Base-by-base conservation (phyloP, 495 filamentous ascomycete species). In the Aspergillus taichungensis region DNA sequence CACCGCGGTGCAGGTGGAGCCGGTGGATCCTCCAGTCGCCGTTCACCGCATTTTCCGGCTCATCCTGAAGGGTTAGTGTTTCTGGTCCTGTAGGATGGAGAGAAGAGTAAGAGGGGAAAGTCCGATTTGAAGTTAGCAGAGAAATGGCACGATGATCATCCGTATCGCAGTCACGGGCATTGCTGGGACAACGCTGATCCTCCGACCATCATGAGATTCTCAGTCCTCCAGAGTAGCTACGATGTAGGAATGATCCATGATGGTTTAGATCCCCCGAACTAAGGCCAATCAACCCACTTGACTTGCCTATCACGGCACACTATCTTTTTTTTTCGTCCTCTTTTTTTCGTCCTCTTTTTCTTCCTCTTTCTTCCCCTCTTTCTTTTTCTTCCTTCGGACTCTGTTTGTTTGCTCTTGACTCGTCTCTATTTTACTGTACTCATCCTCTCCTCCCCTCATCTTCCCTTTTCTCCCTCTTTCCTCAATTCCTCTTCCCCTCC, bases 311-410 rank as follows among this genome's bases (percentile, higher is more conserved):
- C 45, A 13, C 4, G 36, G 13, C 18, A 13, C 39, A 33, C 13
- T 39, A 37, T 34, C 33, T 12, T 49, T 37, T 44, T 49, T 32
- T 14, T 12, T 36, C 29, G 3, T 5, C 40, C 18, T 41, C 24
- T 37, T 13, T 46, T 30, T 47, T 36, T n/a, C 14, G 11, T 18
- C 9, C 50, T 84, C 83, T 30, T 13, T 33, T 2, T 13, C n/a
- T 33, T 36, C 37, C 37, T 50, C 7, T 42, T 39, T 42, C 45
- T 46, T 49, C 55, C 37, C 29, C 32, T 50, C 42, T 46, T 36
- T 13, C 38, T 50, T 13, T 49, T 37, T 18, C 29, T 45, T 30
- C 42, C 6, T 47, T 36, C 6, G 31, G 31, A 30, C 24, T 42
- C 24, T 24, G 40, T 29, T 30, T 30, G 28, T 14, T 18, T 35